Base-by-base conservation (phyloP, 2,329 filamentous ascomycete genomes). In the Neopestalotiopsis sp. region DNA sequence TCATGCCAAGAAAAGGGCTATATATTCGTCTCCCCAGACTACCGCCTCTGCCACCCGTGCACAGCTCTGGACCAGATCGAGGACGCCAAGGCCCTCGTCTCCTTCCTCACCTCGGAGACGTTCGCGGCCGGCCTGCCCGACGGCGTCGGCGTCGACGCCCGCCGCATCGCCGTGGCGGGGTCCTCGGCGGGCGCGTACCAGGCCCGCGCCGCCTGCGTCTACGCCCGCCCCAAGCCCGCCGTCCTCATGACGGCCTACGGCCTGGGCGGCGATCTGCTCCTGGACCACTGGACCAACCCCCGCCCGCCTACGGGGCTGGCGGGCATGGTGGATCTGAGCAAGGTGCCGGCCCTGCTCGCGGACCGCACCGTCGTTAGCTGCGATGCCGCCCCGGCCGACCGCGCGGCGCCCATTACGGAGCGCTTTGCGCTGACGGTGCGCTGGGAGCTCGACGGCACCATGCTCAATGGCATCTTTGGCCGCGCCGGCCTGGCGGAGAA, bases 391-490 rank as follows among this genome's bases (percentile, higher is more conserved):
- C 12, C 59, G 6, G 14, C 45, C 14, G 45, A 52, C n/a, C 28
- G 14, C 30, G 10, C 28, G n/a, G n/a, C 34, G 32, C 62, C 62
- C 24, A 45, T 45, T 20, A 49, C 62, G 62, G 45, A 65, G 24
- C 38, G 62, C 4, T 66, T 66, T 24, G 64, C 64, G 45, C 64
- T 66, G 14, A 66, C 64, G 20, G 64, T 38, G 42, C 64, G 64
- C 64, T 66, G 64, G 64, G 64, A 66, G 49, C 17, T 66, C 24
- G 64, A 66, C 30, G 64, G 64, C 12, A 66, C 64, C 6, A 66
- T 66, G 64, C 64, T 66, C 1, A 28, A 66, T 28, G 42, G 42
- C 24, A 32, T 66, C 9, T 66, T 66, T 24, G 64, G 64, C 7
- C 64, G 30, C 2, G 24, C 38, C n/a, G 64, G 49, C 5, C 42